Percentiles rank a stretch among this genome's conserved stretches.
Conservation (phyloP, 306 rosid genomes). For the Rosa persica region DNA sequence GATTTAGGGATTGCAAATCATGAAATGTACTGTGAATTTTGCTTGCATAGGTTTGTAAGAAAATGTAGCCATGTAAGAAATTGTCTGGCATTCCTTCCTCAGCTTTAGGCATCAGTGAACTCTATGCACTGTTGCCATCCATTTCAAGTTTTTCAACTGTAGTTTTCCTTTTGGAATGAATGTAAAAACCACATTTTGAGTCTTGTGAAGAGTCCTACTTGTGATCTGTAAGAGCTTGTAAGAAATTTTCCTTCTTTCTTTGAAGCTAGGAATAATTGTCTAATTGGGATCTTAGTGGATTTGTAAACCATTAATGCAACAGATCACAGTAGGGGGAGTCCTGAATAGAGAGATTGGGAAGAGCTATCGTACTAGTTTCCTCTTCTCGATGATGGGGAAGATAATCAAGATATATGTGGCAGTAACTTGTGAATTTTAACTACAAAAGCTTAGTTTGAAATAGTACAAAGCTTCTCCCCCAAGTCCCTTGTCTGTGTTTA, state of each 20-base stretch:
- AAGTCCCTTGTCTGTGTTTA: neutral
- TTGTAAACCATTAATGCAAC: neutral
- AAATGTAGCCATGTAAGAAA: neutral
- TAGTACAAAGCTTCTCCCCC: neutral
- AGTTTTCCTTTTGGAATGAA: neutral
- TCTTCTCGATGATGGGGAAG: too few relatives aligned
- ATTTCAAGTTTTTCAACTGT: neutral
- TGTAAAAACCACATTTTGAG: neutral
- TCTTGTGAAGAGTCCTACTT: neutral
- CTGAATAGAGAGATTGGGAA: too few relatives aligned
- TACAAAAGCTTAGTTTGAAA: too few relatives aligned
- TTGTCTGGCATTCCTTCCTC: neutral
- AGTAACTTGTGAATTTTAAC: too few relatives aligned
- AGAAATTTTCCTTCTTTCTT: neutral
- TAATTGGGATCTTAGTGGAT: neutral
- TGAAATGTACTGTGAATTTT: neutral
- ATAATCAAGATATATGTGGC: too few relatives aligned
- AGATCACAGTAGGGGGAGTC: too few relatives aligned
- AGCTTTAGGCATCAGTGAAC: neutral
- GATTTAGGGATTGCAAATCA: neutral
- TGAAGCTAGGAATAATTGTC: neutral
- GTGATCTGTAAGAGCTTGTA: neutral
- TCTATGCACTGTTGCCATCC: neutral
- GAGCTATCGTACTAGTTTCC: too few relatives aligned
- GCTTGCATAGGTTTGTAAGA: neutral